Evolutionary conservation across 208 protist species (phyloP).

Genomic region (Angomonas deanei): DNA sequence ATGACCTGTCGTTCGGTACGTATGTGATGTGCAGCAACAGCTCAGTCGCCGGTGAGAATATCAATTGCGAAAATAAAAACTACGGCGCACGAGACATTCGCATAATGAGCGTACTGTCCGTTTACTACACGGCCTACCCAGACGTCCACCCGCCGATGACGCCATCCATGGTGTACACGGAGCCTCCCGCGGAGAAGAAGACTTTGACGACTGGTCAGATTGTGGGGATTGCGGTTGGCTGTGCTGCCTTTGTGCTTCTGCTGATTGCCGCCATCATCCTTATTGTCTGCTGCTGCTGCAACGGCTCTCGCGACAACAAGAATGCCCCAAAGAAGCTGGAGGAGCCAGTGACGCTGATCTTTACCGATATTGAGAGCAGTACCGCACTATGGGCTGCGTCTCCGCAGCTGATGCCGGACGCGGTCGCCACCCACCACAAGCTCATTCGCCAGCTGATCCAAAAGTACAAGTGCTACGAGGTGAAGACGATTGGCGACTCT

Average conservation of each 20-base stretch:
- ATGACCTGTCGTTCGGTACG: constrained; percentile 21
- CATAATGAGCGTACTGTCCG: constrained; percentile 15
- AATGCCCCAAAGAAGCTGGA: constrained; percentile 35
- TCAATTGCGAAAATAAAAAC: constrained; percentile 25
- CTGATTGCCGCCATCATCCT: constrained; percentile 3
- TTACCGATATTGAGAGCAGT: constrained; percentile 79
- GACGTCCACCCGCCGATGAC: constrained; percentile 9
- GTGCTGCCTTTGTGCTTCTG: not conserved
- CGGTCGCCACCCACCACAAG: constrained; percentile 61
- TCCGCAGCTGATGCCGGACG: constrained; percentile 53
- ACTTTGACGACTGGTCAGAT: constrained; percentile 16
- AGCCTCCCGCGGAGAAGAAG: not conserved
- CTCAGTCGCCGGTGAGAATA: not conserved
- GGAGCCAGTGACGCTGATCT: constrained; percentile 53
- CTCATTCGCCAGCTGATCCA: constrained; percentile 53
- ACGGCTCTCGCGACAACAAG: constrained; percentile 28
- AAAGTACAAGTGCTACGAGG: constrained; percentile 73
- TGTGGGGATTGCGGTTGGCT: constrained; percentile 17
- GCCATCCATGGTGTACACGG: constrained; percentile 30
- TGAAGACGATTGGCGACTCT: constrained; percentile 83
- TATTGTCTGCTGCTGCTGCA: constrained; percentile 8
- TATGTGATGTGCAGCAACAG: constrained; percentile 7
- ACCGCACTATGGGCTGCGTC: constrained; percentile 65
- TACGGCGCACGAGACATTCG: constrained; percentile 41
- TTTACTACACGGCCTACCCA: constrained; percentile 18